A percentile compares a stretch with the other conserved stretches of the same genome.
These are phyloP conservation scores for Pseudopyricularia javanii DNA, from an alignment of 2,329 filamentous ascomycete species.

Conservation along the genomic window DNA sequence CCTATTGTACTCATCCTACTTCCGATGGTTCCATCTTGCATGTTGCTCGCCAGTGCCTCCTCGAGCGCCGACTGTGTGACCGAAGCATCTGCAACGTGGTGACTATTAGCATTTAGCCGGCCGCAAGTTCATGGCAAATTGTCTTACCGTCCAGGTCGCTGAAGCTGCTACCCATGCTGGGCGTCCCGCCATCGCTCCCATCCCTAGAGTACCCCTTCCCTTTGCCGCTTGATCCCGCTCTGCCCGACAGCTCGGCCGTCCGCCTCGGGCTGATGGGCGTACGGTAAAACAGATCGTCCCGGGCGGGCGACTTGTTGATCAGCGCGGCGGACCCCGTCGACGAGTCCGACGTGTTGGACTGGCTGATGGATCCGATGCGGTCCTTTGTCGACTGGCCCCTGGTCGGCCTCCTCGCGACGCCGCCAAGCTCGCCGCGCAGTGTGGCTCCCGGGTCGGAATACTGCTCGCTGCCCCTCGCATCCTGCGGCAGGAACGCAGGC, in stretches of 20 bases:
- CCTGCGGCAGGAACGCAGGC: slow-evolving; percentile 37
- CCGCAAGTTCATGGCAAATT: not conserved
- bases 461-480: slow-evolving; percentile 21
- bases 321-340: slow-evolving; percentile 41
- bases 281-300: slow-evolving; percentile 13
- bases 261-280: slow-evolving; percentile 47
- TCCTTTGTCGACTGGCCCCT: not conserved
- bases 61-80: slow-evolving; percentile 11
- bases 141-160: slow-evolving; percentile 65
- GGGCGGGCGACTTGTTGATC: slow-evolving; percentile 15
- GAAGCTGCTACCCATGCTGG: slow-evolving; percentile 76
- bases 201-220: slow-evolving; percentile 41
- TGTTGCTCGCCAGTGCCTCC: slow-evolving; percentile 9
- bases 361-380: slow-evolving; percentile 18
- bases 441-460: slow-evolving; percentile 39
- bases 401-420: slow-evolving; percentile 12
- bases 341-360: slow-evolving; percentile 50
- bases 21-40: slow-evolving; percentile 5
- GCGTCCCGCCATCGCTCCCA: slow-evolving; percentile 53
- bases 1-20: slow-evolving; percentile 3
- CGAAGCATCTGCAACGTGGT: slow-evolving; percentile 5
- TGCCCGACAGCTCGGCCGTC: slow-evolving; percentile 42
- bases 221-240: slow-evolving; percentile 35
- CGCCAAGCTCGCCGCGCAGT: slow-evolving; percentile 30
- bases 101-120: not conserved